phyloP scores from a whole-genome alignment of 805 yeast species.

The Maudiozyma bulderi region DNA sequence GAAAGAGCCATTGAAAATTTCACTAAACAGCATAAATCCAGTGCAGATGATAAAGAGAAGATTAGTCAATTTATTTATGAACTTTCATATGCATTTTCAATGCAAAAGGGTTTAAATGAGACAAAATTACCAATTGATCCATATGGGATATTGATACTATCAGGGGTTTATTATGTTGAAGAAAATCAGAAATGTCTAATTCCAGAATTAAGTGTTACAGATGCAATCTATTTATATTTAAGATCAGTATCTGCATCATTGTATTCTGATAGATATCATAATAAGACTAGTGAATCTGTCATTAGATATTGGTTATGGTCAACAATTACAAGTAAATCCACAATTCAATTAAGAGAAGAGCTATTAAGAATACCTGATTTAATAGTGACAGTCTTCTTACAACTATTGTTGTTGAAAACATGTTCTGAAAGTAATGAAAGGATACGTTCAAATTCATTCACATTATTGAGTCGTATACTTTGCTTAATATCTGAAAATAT shows the following conservation, averaged over 20 bases:
- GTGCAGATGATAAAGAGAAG: conserved; percentile 20
- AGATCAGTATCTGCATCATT: conserved; percentile 35
- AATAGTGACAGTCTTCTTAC: conserved; percentile 33
- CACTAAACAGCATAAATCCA: conserved; percentile 14
- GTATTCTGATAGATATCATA: conserved; percentile 18
- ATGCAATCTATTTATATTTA: conserved; percentile 33
- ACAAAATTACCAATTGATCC: conserved; percentile 26
- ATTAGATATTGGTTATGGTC: conserved; percentile 31
- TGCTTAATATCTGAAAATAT: conserved; percentile 46
- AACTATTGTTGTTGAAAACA: conserved; percentile 32
- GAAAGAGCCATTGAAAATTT: conserved; percentile 16
- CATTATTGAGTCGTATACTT: conserved; percentile 54
- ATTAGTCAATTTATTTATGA: conserved; percentile 28
- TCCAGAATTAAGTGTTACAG: conserved; percentile 11
- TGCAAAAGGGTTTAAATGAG: conserved; percentile 23
- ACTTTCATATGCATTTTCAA: conserved; percentile 29
- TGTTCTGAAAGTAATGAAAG: conserved; percentile 32
- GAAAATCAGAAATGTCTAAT: conserved; percentile 8
- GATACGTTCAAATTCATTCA: conserved; percentile 37
- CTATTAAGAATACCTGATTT: conserved; percentile 22
- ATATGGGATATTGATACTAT: conserved; percentile 26
- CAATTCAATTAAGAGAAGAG: conserved; percentile 10
- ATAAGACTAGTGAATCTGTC: conserved; percentile 22
- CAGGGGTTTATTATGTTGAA: conserved; percentile 15
- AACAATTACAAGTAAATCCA: conserved; percentile 17